Base-by-base conservation (phyloP, 2,329 filamentous ascomycete genomes). In the Talaromyces sp. region DNA sequence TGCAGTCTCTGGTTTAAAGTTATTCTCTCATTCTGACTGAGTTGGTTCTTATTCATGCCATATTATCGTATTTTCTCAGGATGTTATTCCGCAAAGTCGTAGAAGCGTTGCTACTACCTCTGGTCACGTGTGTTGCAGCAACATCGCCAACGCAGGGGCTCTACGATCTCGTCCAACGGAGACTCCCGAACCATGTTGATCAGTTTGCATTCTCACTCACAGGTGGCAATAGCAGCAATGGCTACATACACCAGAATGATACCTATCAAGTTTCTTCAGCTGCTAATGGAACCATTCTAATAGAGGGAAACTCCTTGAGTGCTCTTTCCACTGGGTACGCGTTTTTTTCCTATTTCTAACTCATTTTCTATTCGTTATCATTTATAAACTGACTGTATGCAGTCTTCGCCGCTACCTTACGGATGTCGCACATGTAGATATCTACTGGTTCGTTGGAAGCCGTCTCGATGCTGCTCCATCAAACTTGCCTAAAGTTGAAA, bases 401-500 rank as follows among this genome's bases (percentile, higher is more conserved):
- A 75, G 76, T 29, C 70, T 80, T 1, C 74, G 74, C 64, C 74
- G 73, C 0, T 68, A 81, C 62, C 66, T 80, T 17, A 71, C 70
- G 11, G 75, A 77, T 62, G 64, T 75, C 19, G 70, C 70, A 4
- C 71, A 79, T 65, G 74, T 77, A 1, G 79, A 81, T 57, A 74
- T 81, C 17, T 80, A 75, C 65, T 81, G 79, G 78, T 79, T 71
- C 61, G 72, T 80, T 59, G 78, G 77, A 3, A 80, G 72, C 56
- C 72, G 70, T 13, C 63, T 80, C 38, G 64, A 78, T 58, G 60
- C 70, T 24, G 70, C 69, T 11, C 69, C 73, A 4, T 57, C 66
- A 4, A 43, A 64, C 5, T 69, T 78, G 11, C 67, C 66, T 50
- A 58, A 10, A 8, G 70, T 77, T 2, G 65, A 71, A 49, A 50